phyloP scores from a whole-genome alignment of 805 yeast genomes.

The Candida piceae region DNA sequence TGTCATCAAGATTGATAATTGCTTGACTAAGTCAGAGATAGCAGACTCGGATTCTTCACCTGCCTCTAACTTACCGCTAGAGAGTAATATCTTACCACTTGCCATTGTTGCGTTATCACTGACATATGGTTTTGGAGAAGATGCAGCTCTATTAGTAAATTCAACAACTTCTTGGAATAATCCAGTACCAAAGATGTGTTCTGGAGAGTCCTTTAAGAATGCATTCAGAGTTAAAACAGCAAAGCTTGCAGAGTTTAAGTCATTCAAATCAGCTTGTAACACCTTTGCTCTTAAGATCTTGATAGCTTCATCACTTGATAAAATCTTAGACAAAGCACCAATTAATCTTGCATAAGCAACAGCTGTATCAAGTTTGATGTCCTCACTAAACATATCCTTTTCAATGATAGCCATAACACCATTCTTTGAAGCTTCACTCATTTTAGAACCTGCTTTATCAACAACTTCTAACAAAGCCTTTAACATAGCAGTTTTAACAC shows the following conservation, averaged over 20 bases:
- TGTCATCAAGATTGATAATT: constrained; percentile 44
- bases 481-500: constrained; percentile 81
- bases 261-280: constrained; percentile 38
- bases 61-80: constrained; percentile 37
- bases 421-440: constrained; percentile 68
- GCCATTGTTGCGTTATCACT: constrained; percentile 77
- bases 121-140: constrained; percentile 43
- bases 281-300: constrained; percentile 57
- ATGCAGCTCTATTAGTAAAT: constrained; percentile 41
- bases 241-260: constrained; percentile 46
- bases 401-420: constrained; percentile 70
- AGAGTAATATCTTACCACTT: constrained; percentile 70
- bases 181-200: constrained; percentile 50
- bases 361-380: constrained; percentile 50
- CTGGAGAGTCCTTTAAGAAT: constrained; percentile 73
- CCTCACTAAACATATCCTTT: constrained; percentile 45
- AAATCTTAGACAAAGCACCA: constrained; percentile 68
- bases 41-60: constrained; percentile 33
- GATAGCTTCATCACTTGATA: constrained; percentile 59
- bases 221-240: constrained; percentile 72
- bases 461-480: constrained; percentile 82
- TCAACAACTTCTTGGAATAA: constrained; percentile 44
- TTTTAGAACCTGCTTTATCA: constrained; percentile 67
- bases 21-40: constrained; percentile 39
- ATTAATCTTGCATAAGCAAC: constrained; percentile 74